Percentiles rank a stretch among this genome's conserved stretches.
Conservation (phyloP, 2,329 filamentous ascomycete species). For the Ophiosphaerella narmari region DNA sequence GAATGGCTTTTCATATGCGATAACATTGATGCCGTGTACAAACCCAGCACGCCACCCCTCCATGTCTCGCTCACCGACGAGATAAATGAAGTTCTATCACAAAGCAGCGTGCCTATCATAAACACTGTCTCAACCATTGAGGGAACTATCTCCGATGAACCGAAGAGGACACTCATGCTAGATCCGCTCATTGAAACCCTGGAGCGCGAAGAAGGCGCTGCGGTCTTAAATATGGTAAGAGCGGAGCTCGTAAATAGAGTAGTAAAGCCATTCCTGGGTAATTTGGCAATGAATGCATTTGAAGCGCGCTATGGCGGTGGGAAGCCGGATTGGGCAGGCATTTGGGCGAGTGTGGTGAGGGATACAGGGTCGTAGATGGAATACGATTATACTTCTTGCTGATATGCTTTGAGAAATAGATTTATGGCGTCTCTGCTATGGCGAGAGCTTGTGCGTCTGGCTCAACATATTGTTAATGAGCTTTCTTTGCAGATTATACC, state of each 20-base stretch:
- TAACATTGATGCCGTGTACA: constrained; percentile 93
- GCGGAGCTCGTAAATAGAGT: constrained; percentile 74
- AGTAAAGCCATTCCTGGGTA: constrained; percentile 84
- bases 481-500: too few species aligned
- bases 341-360: constrained; percentile 39
- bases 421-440: too few species aligned
- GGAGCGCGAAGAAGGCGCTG: constrained; percentile 41
- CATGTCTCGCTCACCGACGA: constrained; percentile 81
- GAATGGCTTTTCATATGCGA: constrained; percentile 98
- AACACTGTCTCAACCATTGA: neutral
- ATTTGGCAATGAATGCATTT: constrained; percentile 90
- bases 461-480: too few species aligned
- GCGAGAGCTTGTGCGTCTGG: too few species aligned
- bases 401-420: too few species aligned
- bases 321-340: constrained; percentile 32
- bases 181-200: constrained; percentile 45
- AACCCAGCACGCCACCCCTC: constrained; percentile 67
- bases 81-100: constrained; percentile 72
- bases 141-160: constrained; percentile 11
- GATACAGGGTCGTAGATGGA: constrained; percentile 26
- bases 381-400: too few species aligned
- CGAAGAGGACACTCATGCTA: constrained; percentile 48
- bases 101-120: constrained; percentile 11
- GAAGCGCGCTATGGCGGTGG: constrained; percentile 91
- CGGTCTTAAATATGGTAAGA: constrained; percentile 59